Evolutionary conservation across 192 early-diverging fungal genomes (phyloP).

Genomic region (Coemansia furcata): DNA sequence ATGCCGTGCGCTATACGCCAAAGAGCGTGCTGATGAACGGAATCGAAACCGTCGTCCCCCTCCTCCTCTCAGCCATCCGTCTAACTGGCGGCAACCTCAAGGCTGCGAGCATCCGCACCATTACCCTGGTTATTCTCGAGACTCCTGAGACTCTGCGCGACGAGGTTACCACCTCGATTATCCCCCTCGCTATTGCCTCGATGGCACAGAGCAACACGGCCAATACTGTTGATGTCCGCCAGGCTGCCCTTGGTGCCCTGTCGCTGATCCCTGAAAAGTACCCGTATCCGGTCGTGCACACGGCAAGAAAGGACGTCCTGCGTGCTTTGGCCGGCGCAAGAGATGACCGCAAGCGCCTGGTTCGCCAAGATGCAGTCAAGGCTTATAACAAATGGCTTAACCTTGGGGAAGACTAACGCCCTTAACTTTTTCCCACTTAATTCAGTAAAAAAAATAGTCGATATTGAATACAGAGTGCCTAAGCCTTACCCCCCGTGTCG

Average conservation of each 20-base stretch:
- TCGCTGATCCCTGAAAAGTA: slow-evolving; percentile 65
- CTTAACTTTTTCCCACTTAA: neutral
- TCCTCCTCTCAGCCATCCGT: slow-evolving; percentile 73
- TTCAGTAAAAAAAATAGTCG: neutral
- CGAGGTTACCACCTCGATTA: slow-evolving; percentile 16
- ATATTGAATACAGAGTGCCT: too few species aligned
- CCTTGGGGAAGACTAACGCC: slow-evolving; percentile 22
- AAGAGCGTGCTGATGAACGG: slow-evolving; percentile 80
- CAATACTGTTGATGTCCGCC: slow-evolving; percentile 61
- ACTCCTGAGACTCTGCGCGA: slow-evolving; percentile 60
- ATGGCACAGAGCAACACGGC: neutral
- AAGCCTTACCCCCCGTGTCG: too few species aligned
- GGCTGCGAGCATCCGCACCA: slow-evolving; percentile 72
- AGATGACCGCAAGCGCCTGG: slow-evolving; percentile 87
- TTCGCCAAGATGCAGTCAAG: slow-evolving; percentile 84
- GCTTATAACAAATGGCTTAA: slow-evolving; percentile 81
- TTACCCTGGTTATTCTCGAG: slow-evolving; percentile 71
- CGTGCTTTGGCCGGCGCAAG: slow-evolving; percentile 61
- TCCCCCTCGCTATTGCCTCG: slow-evolving; percentile 27
- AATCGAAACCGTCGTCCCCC: slow-evolving; percentile 70
- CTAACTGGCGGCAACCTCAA: slow-evolving; percentile 66
- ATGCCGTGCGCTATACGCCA: slow-evolving; percentile 76
- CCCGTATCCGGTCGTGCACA: slow-evolving; percentile 58
- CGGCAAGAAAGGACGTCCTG: slow-evolving; percentile 62
- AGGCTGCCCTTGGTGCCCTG: slow-evolving; percentile 68